Evolutionary conservation across 1,284 basidiomycete species (phyloP), one percentile per base, ranked within the genome.

Genomic region (Microbotryum scabiosae): DNA sequence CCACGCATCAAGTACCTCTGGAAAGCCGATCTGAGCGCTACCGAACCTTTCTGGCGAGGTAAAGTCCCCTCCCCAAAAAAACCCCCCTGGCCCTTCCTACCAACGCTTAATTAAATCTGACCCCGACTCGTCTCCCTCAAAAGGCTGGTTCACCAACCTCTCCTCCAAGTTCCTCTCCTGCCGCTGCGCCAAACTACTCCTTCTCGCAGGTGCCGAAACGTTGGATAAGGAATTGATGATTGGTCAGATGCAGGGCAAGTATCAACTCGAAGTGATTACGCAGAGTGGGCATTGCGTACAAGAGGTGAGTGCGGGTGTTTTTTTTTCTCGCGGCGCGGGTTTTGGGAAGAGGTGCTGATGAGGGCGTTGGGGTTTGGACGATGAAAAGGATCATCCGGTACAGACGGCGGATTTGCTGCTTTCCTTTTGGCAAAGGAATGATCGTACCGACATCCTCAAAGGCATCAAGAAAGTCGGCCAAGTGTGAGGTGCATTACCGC

Each of bases 211-310:
- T 0, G 86, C 92, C 10, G 94, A 98, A 70, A 79, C 92, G 9
- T 82, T 98, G 2, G 96, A 98, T 73, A 87, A 84, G 68, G 85
- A 90, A 67, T 80, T 98, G 47, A 97, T 96, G 87, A 93, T 98
- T 54, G 96, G 92, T 0, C 94, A 98, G 75, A 97, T 98, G 94
- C 76, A 76, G 63, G 72, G 93, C 60, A 97, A 97, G 74, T 97
- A 97, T 77, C 94, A 97, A 76, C 81, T 97, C 70, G 85, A 84
- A 25, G 90, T 97, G 28, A 82, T 96, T 65, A 82, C 83, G 4
- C 84, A 84, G 23, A 90, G 90, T 0, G 94, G 94, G 0, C 94
- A 98, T 73, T 88, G 94, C 77, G 75, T 98, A 49, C 94, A 97
- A 59, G 93, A 97, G 81, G 91, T 89, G 62, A 57, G 81, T 70